Base-by-base conservation (phyloP, 139 green algal species). In the Picochlorum sp. region DNA sequence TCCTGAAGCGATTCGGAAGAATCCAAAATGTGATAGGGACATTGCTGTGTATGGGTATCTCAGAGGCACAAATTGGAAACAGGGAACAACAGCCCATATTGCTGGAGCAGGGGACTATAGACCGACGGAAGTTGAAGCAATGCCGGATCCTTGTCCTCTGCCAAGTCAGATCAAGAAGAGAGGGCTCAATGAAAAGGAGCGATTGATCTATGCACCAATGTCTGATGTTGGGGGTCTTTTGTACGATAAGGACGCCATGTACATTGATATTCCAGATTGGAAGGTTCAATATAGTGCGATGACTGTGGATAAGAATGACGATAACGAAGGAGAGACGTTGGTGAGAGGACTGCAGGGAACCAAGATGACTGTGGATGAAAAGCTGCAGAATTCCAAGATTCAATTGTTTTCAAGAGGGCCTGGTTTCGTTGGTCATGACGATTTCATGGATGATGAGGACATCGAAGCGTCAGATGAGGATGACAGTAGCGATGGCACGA, bases 191-290 rank as follows among this genome's bases (percentile, higher is more conserved):
- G 93, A 99, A 51, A 79, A 77, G 60, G 86, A 96, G 73, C 82
- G 87, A 8, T 71, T 92, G 38, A 62, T 98, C n/a, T 97, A 98
- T 58, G 94, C 92, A 4, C 94, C 94, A 38, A 97, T 99, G 91
- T 77, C 79, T 13, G 87, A 97, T 67, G 74, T 97, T n/a, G 94
- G 91, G 1, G 90, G 90, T 6, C 76, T 99, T 63, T 76, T 97
- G 71, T 97, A 95, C 66, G 94, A 99, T 80, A 89, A 90, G 66
- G 93, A 99, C 45, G 93, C 92, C 1, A 85, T 96, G 16, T 99
- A 99, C 74, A 89, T 99, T 45, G 87, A 97, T 73, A 94, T 99
- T 49, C 86, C 87, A 9, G 90, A 98, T 75, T 95, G 87, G 81
- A 96, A 97, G 79, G 87, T 96, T 31, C 81, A 89, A 74, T 90